Evolutionary conservation across 1,139 yeast genomes (phyloP), one percentile per base, ranked within the genome.

Genomic region (Saccharomycopsis phalli): DNA sequence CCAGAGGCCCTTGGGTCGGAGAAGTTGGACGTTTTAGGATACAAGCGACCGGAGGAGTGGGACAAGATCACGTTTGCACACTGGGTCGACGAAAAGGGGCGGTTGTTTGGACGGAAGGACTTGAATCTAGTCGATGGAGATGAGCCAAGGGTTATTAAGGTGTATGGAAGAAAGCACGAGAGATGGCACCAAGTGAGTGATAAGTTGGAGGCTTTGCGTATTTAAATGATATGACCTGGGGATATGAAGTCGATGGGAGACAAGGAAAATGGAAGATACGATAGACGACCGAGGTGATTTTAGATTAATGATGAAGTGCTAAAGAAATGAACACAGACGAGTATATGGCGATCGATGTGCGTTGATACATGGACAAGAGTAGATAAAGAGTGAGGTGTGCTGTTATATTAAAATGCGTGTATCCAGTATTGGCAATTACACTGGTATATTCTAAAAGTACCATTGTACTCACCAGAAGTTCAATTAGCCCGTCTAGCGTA

Each of bases 81-180:
- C 31, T 66, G 71, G 71, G 63, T 62, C 44, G 57, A 61, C 29
- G 62, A 60, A 40, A 66, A 66, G 49, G 66, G 67, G 4, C 51
- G 65, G 30, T 53, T 65, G 18, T 62, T 66, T 46, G 71, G 71
- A 20, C 57, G 61, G 41, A 44, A 42, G 20, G 50, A 50, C 31
- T 37, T 56, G 37, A 55, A 56, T 40, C 46, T 45, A 20, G 53
- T 50, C 21, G 49, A 55, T 19, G 61, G 65, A 4, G 71, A 64
- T 16, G 67, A 64, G 41, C 68, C 68, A 4, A 58, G 57, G 22
- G 51, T 61, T 20, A 64, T 62, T 2, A 50, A 60, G 21, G 30
- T 62, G 10, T 60, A 57, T 45, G 71, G 71, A 4, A 53, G 71
- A 32, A 53, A 55, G 20, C 61, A 65, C 36, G 71, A 66, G 48